Conservation (phyloP, 2,329 filamentous ascomycete genomes). For the Apiospora pterosperma region DNA sequence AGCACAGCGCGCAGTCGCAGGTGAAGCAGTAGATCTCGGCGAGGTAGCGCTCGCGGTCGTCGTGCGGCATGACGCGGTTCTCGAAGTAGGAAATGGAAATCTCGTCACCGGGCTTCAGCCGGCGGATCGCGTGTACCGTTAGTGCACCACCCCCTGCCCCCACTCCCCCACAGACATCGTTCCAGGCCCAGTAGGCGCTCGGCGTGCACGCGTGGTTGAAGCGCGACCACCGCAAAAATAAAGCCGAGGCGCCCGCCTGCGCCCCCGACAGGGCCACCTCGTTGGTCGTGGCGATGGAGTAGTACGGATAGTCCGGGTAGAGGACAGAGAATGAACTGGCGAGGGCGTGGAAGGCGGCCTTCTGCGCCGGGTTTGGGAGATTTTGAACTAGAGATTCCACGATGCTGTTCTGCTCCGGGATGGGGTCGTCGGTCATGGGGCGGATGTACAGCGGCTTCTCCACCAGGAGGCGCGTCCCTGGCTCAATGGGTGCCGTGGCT, state of each 20-base stretch:
- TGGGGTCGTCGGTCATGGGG: background rate
- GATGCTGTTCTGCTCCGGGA: background rate
- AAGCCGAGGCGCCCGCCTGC: background rate
- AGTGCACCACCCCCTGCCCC: background rate
- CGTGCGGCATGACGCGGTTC: conserved; percentile 5
- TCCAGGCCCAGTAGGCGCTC: conserved; percentile 5
- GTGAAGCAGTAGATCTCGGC: conserved; percentile 4
- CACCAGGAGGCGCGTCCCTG: background rate
- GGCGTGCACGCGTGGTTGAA: conserved; percentile 3
- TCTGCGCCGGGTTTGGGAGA: background rate
- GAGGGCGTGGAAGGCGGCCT: background rate
- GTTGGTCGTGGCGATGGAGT: conserved; percentile 6
- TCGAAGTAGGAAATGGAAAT: conserved; percentile 4
- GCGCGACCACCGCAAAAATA: conserved; percentile 1
- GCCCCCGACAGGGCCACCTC: conserved; percentile 1
- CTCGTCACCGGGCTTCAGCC: background rate
- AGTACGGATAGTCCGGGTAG: background rate
- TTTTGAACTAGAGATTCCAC: background rate
- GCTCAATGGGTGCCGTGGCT: background rate
- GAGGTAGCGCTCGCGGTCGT: conserved; percentile 3
- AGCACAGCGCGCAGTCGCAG: background rate
- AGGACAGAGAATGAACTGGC: background rate
- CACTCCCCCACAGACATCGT: background rate
- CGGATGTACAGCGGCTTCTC: conserved; percentile 3
- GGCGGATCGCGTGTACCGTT: conserved; percentile 3